Percentiles rank a stretch among this genome's conserved stretches.
Evolutionary conservation across 306 rosid genomes (phyloP).

Genomic region (Biancaea sappan): DNA sequence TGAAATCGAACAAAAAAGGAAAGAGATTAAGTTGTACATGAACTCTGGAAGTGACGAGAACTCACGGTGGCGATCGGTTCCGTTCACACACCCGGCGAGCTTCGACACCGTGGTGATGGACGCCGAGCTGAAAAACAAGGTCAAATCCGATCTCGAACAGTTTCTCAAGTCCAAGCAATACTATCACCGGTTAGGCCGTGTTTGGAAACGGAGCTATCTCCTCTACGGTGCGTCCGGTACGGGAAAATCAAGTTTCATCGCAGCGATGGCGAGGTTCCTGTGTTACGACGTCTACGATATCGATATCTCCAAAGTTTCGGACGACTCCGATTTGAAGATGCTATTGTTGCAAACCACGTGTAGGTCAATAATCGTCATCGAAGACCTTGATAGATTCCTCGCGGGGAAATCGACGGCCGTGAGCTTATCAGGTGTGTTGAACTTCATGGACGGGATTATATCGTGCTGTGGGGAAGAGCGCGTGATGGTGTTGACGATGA

Average conservation of each 20-base stretch:
- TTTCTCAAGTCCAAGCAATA: conserved; percentile 80
- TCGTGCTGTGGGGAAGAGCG: conserved; percentile 83
- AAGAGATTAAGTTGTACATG: conserved; percentile 59
- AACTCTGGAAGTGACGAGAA: conserved; percentile 40
- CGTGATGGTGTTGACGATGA: conserved; percentile 81
- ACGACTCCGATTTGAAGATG: conserved; percentile 64
- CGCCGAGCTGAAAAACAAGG: conserved; percentile 65
- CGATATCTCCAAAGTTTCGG: conserved; percentile 63
- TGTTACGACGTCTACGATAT: conserved; percentile 78
- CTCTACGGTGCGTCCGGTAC: conserved; percentile 88
- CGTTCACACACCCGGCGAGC: conserved; percentile 82
- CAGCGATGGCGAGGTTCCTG: conserved; percentile 87
- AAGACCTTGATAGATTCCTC: conserved; percentile 71
- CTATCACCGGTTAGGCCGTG: conserved; percentile 84
- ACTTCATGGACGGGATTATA: conserved; percentile 85
- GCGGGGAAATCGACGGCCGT: conserved; percentile 39
- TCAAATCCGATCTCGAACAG: conserved; percentile 76
- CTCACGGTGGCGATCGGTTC: conserved; percentile 72
- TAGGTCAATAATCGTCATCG: conserved; percentile 76
- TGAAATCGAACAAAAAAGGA: conserved; percentile 66
- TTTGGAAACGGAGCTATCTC: conserved; percentile 88
- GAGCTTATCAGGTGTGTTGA: conserved; percentile 64
- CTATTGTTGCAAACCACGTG: conserved; percentile 66
- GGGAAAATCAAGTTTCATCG: conserved; percentile 79
- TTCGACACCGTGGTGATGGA: conserved; percentile 82